phyloP scores from a whole-genome alignment of 306 rosid species.

The Senna tora region DNA sequence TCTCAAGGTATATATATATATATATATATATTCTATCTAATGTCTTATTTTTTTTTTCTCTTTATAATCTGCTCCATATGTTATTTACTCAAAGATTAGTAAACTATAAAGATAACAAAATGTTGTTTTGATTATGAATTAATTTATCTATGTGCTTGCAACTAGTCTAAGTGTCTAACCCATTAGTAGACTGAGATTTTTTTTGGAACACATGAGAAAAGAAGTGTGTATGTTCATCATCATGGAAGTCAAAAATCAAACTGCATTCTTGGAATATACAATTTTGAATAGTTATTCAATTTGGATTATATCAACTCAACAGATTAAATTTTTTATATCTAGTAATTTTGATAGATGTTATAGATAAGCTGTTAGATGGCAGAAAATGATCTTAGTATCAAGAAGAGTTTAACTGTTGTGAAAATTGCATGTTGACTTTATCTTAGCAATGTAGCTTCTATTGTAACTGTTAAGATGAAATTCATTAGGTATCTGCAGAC shows the following conservation, averaged over 20 bases:
- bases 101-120: background rate
- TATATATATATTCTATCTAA: background rate
- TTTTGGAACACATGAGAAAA: background rate
- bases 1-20: slow-evolving; percentile 53
- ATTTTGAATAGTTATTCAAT: background rate
- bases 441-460: slow-evolving; percentile 1
- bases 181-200: background rate
- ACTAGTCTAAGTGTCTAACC: background rate
- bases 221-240: background rate
- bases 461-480: slow-evolving; percentile 15
- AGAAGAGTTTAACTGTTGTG: background rate
- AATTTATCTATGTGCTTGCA: slow-evolving; percentile 9
- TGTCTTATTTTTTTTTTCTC: background rate
- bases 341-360: background rate
- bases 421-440: slow-evolving; percentile 12
- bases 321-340: background rate
- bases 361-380: background rate
- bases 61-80: slow-evolving; percentile 2
- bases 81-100: background rate
- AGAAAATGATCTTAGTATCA: background rate
- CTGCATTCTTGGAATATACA: slow-evolving; percentile 3
- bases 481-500: slow-evolving; percentile 1
- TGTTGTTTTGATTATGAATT: slow-evolving; percentile 7
- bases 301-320: slow-evolving; percentile 21
- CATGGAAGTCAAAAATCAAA: background rate